A percentile compares a stretch with the other conserved stretches of the same genome.
Evolutionary conservation across 257 asterid genomes (phyloP).

Genomic region (Scutellaria galericulata): DNA sequence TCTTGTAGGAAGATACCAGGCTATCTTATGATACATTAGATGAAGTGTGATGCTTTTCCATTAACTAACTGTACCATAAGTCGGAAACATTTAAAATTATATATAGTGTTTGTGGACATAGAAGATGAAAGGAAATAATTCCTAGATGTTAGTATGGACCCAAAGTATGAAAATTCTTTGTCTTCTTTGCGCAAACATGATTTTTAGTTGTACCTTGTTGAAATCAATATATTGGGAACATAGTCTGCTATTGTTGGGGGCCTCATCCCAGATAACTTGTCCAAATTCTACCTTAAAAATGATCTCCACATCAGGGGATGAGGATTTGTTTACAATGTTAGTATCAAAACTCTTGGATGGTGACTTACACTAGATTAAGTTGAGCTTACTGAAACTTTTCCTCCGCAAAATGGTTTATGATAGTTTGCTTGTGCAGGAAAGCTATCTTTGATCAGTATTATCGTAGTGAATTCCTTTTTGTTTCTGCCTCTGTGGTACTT

Average conservation of each 20-base stretch:
- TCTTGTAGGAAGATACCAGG: slow-evolving; percentile 5
- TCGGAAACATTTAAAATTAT: slow-evolving; percentile 19
- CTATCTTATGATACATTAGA: slow-evolving; percentile 1
- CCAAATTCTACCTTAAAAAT: slow-evolving; percentile 10
- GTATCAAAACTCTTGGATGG: neutral
- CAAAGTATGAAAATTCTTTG: slow-evolving; percentile 21
- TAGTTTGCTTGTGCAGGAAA: slow-evolving; percentile 17
- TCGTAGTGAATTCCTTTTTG: slow-evolving; percentile 25
- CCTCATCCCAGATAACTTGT: slow-evolving; percentile 31
- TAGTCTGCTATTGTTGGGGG: slow-evolving; percentile 24
- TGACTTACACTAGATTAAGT: slow-evolving; percentile 17
- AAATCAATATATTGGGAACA: neutral
- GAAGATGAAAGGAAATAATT: neutral
- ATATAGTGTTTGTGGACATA: slow-evolving; percentile 19
- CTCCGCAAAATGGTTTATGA: slow-evolving; percentile 10
- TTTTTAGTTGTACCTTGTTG: slow-evolving; percentile 22
- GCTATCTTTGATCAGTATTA: slow-evolving; percentile 18
- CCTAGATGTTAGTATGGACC: slow-evolving; percentile 9
- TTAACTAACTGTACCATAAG: slow-evolving; percentile 7
- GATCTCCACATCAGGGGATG: slow-evolving; percentile 23
- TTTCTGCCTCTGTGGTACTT: slow-evolving; percentile 17
- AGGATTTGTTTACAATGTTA: slow-evolving; percentile 10
- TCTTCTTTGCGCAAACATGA: slow-evolving; percentile 11
- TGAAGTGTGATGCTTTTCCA: slow-evolving; percentile 20
- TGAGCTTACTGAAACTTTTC: slow-evolving; percentile 5